Evolutionary conservation across 306 rosid genomes (phyloP).

Genomic region (Herpetospermum pedunculosum): DNA sequence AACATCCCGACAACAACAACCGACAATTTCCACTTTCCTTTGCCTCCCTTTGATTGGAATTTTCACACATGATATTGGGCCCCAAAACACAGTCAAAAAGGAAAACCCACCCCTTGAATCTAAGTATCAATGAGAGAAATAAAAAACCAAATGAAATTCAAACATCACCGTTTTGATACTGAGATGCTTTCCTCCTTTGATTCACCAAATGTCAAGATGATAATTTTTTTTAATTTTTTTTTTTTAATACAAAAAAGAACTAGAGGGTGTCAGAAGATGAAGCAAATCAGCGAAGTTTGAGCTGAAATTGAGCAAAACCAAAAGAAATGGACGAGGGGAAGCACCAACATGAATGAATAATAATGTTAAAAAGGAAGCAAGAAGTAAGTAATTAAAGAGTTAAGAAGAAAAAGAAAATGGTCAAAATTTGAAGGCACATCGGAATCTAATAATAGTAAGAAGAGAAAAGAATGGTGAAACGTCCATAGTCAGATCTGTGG

Average conservation of each 20-base stretch:
- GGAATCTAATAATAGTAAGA: conserved; percentile 6
- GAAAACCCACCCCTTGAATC: conserved; percentile 23
- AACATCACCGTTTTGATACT: background rate
- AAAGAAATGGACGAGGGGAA: background rate
- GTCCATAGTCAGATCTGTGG: background rate
- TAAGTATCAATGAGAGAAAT: background rate
- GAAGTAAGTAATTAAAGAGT: background rate
- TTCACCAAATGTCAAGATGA: background rate
- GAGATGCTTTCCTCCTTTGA: background rate
- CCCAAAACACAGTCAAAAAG: conserved; percentile 20
- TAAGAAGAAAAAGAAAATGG: background rate
- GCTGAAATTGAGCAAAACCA: background rate
- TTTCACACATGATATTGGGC: conserved; percentile 40
- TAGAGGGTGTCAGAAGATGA: background rate
- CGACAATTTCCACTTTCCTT: conserved; percentile 37
- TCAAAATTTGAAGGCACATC: background rate
- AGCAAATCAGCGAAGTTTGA: background rate
- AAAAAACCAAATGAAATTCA: background rate
- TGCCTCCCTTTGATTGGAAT: conserved; percentile 23
- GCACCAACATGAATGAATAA: background rate
- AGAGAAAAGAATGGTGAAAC: background rate
- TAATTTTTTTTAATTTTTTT: background rate
- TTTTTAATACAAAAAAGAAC: background rate
- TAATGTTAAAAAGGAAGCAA: background rate
- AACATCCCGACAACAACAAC: conserved; percentile 33